phyloP scores from a whole-genome alignment of 129 eudicot species.

The Kitagawia praeruptora region DNA sequence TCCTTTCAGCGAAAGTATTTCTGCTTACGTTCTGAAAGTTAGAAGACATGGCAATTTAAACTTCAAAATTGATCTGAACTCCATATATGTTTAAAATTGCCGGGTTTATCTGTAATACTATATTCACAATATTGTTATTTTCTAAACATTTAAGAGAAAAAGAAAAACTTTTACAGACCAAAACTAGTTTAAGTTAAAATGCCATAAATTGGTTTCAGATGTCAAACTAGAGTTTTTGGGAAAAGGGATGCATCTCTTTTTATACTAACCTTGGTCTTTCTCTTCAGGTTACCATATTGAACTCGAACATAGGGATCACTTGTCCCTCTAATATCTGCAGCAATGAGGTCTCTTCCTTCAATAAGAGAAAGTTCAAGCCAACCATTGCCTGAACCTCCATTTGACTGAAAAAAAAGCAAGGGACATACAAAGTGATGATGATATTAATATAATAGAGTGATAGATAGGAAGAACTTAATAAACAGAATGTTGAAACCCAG shows the following conservation, averaged over 20 bases:
- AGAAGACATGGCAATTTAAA: not conserved
- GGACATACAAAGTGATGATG: not conserved
- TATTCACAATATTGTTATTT: not conserved
- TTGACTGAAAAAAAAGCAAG: slow-evolving; percentile 33
- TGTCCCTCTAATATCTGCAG: slow-evolving; percentile 95
- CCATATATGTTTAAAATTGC: not conserved
- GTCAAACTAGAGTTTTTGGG: not conserved
- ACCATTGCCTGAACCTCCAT: slow-evolving; percentile 40
- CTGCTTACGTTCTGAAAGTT: not conserved
- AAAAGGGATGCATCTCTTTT: not conserved
- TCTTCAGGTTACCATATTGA: slow-evolving; percentile 82
- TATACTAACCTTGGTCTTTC: slow-evolving; percentile 66
- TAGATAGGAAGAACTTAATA: not conserved
- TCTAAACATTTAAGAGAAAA: not conserved
- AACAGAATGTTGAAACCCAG: not conserved
- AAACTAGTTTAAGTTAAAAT: not conserved
- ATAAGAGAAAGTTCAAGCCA: slow-evolving; percentile 81
- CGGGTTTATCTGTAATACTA: not conserved
- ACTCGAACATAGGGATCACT: slow-evolving; percentile 93
- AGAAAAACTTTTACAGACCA: not conserved
- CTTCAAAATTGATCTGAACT: not conserved
- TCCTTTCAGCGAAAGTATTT: not conserved
- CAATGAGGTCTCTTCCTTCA: slow-evolving; percentile 85
- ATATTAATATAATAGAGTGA: not conserved
- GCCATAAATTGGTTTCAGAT: not conserved